A percentile compares a stretch with the other conserved stretches of the same genome.
Evolutionary conservation across 2,329 filamentous ascomycete genomes (phyloP).

Genomic region (Chrysoporthe cubensis): DNA sequence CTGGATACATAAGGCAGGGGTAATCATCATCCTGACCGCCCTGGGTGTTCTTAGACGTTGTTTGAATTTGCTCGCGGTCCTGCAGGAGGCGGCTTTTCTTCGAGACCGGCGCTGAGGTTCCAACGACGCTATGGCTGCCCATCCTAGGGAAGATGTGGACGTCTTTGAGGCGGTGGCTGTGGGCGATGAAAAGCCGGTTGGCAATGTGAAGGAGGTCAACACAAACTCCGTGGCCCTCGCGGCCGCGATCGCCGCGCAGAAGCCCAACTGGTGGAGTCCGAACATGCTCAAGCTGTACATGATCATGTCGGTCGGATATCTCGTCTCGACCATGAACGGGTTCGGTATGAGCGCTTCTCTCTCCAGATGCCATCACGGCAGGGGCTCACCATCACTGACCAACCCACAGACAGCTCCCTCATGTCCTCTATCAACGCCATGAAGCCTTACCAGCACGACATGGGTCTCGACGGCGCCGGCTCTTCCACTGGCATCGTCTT

Average conservation of each 20-base stretch:
- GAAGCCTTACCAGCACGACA: slow-evolving; percentile 52
- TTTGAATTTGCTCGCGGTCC: not conserved
- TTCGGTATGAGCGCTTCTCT: slow-evolving; percentile 40
- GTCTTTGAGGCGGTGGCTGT: slow-evolving; percentile 19
- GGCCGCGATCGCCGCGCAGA: slow-evolving; percentile 41
- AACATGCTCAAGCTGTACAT: slow-evolving; percentile 43
- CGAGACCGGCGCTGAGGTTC: not conserved
- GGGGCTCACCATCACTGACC: not conserved
- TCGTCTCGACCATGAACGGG: slow-evolving; percentile 58
- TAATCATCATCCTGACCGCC: not conserved
- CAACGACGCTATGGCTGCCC: slow-evolving; percentile 12
- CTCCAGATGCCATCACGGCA: not conserved
- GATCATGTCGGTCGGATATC: slow-evolving; percentile 45
- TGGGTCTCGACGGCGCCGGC: slow-evolving; percentile 40
- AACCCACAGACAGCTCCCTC: slow-evolving; percentile 53
- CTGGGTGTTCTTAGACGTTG: not conserved
- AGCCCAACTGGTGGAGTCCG: slow-evolving; percentile 39
- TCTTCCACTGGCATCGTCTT: slow-evolving; percentile 53
- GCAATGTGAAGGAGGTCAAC: slow-evolving; percentile 39
- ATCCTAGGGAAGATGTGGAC: slow-evolving; percentile 13
- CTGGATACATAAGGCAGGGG: not conserved
- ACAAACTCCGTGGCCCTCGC: slow-evolving; percentile 42
- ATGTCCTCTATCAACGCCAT: slow-evolving; percentile 58
- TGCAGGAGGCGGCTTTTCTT: not conserved
- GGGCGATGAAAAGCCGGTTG: slow-evolving; percentile 33